Percentiles rank a stretch among this genome's conserved stretches.
Conservation (phyloP, 73 alveolate genomes). For the Uronychia binucleata region DNA sequence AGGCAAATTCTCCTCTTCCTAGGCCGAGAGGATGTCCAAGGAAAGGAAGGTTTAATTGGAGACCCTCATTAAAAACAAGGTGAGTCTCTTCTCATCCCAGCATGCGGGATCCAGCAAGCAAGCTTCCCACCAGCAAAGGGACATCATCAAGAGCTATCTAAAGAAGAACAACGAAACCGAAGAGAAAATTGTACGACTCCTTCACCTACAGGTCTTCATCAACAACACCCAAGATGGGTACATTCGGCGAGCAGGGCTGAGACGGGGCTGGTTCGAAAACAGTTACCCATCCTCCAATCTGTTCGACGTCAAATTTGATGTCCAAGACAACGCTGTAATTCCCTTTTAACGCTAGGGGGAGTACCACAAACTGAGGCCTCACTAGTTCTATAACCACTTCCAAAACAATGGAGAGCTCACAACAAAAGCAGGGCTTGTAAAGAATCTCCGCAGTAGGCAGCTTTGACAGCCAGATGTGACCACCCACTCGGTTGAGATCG, state of each 20-base stretch:
- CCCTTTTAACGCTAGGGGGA: neutral
- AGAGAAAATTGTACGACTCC: neutral
- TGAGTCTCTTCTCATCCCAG: neutral
- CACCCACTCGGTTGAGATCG: neutral
- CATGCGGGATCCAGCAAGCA: neutral
- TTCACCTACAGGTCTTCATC: conserved; percentile 4
- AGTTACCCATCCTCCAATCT: neutral
- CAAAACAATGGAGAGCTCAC: conserved; percentile 80
- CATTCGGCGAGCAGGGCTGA: conserved; percentile 58
- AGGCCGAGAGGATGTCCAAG: neutral
- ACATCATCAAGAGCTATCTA: neutral
- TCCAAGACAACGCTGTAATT: conserved; percentile 15
- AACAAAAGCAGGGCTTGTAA: conserved; percentile 75
- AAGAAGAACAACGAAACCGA: neutral
- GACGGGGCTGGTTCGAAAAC: conserved; percentile 78
- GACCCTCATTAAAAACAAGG: neutral
- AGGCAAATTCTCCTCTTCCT: neutral
- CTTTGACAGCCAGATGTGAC: conserved; percentile 12
- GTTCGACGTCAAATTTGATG: conserved; percentile 20
- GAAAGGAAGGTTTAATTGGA: neutral
- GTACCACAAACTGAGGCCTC: conserved; percentile 13
- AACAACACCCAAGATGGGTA: conserved; percentile 69
- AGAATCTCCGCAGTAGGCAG: conserved; percentile 53
- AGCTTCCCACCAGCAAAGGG: neutral
- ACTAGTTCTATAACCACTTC: conserved; percentile 75